Percentiles rank a stretch among this genome's conserved stretches.
These are phyloP conservation scores for Penicillium desertorum DNA, from an alignment of 495 filamentous ascomycete species.

Conservation along the genomic window DNA sequence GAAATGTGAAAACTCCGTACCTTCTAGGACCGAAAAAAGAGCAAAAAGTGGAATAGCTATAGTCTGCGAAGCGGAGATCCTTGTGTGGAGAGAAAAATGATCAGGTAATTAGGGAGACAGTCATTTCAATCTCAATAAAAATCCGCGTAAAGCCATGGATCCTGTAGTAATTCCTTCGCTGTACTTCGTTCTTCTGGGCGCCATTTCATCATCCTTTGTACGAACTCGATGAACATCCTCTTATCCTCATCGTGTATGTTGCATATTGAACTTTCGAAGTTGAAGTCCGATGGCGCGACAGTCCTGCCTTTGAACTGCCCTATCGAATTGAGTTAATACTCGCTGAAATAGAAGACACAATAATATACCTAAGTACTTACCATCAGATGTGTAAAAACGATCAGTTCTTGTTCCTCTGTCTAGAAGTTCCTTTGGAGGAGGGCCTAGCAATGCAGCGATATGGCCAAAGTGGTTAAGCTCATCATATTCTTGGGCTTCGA, in stretches of 20 bases:
- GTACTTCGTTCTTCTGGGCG: slow-evolving; percentile 32
- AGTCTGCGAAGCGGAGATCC: too few relatives aligned
- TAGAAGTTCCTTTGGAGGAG: slow-evolving; percentile 27
- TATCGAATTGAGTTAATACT: slow-evolving; percentile 9
- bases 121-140: slow-evolving; percentile 3
- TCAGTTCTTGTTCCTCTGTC: slow-evolving; percentile 18
- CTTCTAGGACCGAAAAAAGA: too few relatives aligned
- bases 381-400: slow-evolving; percentile 20
- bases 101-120: background rate
- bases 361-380: slow-evolving; percentile 1
- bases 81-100: too few relatives aligned
- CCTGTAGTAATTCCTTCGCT: slow-evolving; percentile 27
- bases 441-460: slow-evolving; percentile 39
- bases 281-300: slow-evolving; percentile 17
- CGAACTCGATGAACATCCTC: slow-evolving; percentile 31
- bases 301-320: slow-evolving; percentile 14
- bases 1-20: too few relatives aligned
- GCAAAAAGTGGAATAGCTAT: too few relatives aligned
- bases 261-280: slow-evolving; percentile 19
- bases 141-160: slow-evolving; percentile 27
- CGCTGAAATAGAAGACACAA: background rate
- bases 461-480: slow-evolving; percentile 30
- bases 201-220: slow-evolving; percentile 33
- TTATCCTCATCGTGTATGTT: slow-evolving; percentile 30
- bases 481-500: slow-evolving; percentile 24